Evolutionary conservation across 176 grass and related monocot species (phyloP).

Genomic region (Saccharum spontaneum): DNA sequence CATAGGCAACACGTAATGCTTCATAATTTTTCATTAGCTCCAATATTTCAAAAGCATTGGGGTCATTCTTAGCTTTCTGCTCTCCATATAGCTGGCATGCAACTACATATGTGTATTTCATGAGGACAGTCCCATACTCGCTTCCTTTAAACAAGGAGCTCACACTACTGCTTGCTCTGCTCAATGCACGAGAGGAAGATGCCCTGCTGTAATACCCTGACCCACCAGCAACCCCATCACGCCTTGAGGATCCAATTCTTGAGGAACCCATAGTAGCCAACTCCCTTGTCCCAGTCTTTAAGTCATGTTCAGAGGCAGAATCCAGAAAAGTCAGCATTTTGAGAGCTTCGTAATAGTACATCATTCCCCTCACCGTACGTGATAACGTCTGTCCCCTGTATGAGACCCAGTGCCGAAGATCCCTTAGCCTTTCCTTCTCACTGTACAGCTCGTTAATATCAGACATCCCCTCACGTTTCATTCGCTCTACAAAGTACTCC

Average conservation of each 20-base stretch:
- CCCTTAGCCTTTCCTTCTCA: constrained; percentile 54
- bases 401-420: constrained; percentile 87
- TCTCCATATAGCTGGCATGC: constrained; percentile 93
- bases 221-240: constrained; percentile 38
- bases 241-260: constrained; percentile 49
- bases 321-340: constrained; percentile 94
- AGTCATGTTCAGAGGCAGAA: constrained; percentile 88
- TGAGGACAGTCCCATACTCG: constrained; percentile 83
- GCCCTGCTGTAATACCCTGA: constrained; percentile 52
- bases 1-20: constrained; percentile 89
- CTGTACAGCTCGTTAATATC: constrained; percentile 64
- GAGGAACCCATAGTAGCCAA: constrained; percentile 58
- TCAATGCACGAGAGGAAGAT: constrained; percentile 52
- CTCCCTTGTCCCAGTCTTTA: constrained; percentile 66
- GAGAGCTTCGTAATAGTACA: constrained; percentile 98
- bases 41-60: constrained; percentile 79
- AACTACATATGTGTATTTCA: constrained; percentile 98
- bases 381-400: constrained; percentile 91
- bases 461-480: constrained; percentile 76
- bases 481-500: constrained; percentile 80
- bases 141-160: constrained; percentile 87
- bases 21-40: constrained; percentile 95
- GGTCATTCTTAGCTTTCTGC: constrained; percentile 86
- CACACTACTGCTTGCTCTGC: constrained; percentile 68
- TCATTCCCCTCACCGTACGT: constrained; percentile 91